These are phyloP conservation scores for Piromyces finnis DNA, from an alignment of 192 early-diverging fungal genomes.

Conservation along the genomic window DNA sequence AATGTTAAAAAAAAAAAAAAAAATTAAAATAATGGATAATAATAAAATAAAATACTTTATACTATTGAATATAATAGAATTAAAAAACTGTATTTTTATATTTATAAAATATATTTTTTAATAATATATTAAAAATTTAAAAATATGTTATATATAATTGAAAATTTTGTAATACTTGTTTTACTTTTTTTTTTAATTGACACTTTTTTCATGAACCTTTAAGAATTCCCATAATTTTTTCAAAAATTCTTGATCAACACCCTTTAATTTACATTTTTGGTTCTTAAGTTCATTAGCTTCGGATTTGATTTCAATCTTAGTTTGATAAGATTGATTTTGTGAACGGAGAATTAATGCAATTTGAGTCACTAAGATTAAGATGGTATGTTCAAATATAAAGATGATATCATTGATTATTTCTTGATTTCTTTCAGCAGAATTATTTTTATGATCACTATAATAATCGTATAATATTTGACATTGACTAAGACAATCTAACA, in stretches of 20 bases:
- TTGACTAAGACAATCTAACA: background rate
- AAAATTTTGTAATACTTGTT: too few relatives aligned
- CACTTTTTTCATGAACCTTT: background rate
- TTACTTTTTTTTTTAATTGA: background rate
- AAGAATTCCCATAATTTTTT: background rate
- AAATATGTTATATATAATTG: too few relatives aligned
- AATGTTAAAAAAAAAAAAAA: too few relatives aligned
- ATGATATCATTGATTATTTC: background rate
- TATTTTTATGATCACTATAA: background rate
- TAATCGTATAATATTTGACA: background rate
- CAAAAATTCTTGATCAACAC: background rate
- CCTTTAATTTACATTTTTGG: background rate
- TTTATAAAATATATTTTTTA: too few relatives aligned
- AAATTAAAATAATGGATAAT: too few relatives aligned
- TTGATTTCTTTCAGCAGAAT: background rate
- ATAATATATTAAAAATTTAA: too few relatives aligned
- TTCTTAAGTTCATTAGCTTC: background rate
- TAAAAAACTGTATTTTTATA: too few relatives aligned
- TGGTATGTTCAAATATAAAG: background rate
- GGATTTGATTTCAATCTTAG: background rate
- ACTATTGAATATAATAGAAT: too few relatives aligned
- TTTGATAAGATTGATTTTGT: background rate
- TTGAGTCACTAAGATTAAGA: background rate
- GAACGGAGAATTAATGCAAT: background rate
- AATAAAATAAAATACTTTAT: too few relatives aligned